phyloP scores from a whole-genome alignment of 2,329 filamentous ascomycete genomes.

The Hymenoscyphus salicellus region DNA sequence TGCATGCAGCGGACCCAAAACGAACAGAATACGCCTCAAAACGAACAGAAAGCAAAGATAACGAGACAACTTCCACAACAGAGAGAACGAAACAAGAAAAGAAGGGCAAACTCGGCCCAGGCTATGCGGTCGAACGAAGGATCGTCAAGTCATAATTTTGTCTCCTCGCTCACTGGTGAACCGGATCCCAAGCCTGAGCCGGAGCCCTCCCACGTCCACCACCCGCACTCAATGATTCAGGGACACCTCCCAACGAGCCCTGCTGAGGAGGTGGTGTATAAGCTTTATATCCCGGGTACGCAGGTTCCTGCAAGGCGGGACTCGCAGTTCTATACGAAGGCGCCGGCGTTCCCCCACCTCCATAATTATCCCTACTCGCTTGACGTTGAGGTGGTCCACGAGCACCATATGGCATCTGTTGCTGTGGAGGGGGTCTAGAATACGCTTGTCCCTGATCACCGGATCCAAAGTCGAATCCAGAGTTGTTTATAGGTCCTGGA shows the following conservation, averaged over 20 bases:
- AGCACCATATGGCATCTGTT: slow-evolving; percentile 7
- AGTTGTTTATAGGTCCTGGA: slow-evolving; percentile 26
- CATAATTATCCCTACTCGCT: slow-evolving; percentile 16
- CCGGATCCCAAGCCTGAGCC: slow-evolving; percentile 29
- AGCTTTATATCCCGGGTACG: slow-evolving; percentile 28
- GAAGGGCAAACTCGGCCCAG: too few species aligned
- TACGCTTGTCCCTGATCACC: slow-evolving; percentile 15
- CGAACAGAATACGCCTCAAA: too few species aligned
- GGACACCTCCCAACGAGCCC: slow-evolving; percentile 7
- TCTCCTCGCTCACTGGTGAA: slow-evolving; percentile 17
- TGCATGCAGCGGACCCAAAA: too few species aligned
- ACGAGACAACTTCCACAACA: too few species aligned
- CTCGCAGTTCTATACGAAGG: slow-evolving; percentile 27
- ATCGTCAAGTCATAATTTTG: slow-evolving; percentile 12
- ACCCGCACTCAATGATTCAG: slow-evolving; percentile 12
- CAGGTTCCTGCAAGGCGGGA: slow-evolving; percentile 25
- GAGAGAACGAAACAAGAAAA: too few species aligned
- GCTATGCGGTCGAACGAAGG: background rate
- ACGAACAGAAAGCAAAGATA: too few species aligned
- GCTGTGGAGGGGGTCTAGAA: slow-evolving; percentile 13
- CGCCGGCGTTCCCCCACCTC: slow-evolving; percentile 16
- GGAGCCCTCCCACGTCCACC: slow-evolving; percentile 22
- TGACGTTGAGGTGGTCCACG: slow-evolving; percentile 5
- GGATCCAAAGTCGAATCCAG: slow-evolving; percentile 30
- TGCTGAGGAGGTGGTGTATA: slow-evolving; percentile 20